phyloP scores from a whole-genome alignment of 352 stramenopile genomes.

The Pythium volutum region DNA sequence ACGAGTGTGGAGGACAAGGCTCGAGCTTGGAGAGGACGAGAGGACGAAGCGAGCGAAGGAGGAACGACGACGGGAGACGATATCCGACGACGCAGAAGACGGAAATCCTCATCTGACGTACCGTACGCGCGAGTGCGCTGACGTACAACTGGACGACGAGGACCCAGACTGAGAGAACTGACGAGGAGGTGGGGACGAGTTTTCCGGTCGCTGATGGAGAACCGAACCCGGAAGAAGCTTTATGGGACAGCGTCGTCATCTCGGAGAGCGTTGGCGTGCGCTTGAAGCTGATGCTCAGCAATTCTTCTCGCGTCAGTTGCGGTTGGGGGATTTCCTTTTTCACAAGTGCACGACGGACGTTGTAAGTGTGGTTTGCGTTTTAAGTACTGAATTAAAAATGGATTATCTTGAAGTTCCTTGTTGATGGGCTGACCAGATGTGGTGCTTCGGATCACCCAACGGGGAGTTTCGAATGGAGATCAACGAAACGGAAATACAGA shows the following conservation, averaged over 20 bases:
- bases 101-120: background rate
- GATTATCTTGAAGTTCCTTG: no score
- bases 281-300: background rate
- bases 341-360: background rate
- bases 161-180: background rate
- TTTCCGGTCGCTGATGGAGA: no score
- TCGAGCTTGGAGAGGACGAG: background rate
- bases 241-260: no score
- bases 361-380: background rate
- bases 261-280: background rate
- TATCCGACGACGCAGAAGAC: background rate
- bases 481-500: no score
- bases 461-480: no score
- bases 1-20: background rate
- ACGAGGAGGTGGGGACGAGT: no score
- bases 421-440: no score
- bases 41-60: background rate
- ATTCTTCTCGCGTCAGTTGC: background rate
- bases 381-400: background rate
- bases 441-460: no score
- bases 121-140: no score
- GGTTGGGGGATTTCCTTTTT: background rate
- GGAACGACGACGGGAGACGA: background rate
- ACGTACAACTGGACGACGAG: background rate
- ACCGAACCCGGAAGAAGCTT: no score